Evolutionary conservation across 306 rosid species (phyloP).

Genomic region (Nissolia schottii): DNA sequence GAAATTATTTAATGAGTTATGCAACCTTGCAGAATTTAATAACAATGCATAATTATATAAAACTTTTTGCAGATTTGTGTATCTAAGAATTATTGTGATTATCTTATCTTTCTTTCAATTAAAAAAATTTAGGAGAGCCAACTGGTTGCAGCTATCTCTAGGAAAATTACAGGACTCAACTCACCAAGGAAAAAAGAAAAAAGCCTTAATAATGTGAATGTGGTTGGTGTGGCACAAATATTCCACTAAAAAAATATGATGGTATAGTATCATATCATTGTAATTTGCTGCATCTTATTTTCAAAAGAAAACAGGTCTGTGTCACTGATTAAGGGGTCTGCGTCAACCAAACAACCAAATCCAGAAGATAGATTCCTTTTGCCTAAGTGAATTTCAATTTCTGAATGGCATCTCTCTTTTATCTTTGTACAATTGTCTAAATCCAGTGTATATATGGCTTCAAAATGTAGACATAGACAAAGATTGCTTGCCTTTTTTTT

Average conservation of each 20-base stretch:
- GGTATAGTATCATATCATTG: background rate
- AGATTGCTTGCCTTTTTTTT: background rate
- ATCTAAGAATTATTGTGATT: background rate
- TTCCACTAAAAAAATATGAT: background rate
- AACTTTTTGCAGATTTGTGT: background rate
- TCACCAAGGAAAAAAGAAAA: background rate
- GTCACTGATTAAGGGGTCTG: background rate
- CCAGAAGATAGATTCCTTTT: background rate
- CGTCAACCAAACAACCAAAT: background rate
- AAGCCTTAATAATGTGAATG: constrained; percentile 3
- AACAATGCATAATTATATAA: background rate
- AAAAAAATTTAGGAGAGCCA: background rate
- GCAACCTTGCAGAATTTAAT: background rate
- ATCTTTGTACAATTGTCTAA: constrained; percentile 2
- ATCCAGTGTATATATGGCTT: background rate
- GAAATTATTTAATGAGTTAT: background rate
- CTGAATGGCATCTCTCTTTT: background rate
- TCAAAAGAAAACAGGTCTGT: background rate
- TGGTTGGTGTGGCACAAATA: background rate
- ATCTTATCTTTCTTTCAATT: background rate
- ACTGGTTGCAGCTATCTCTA: background rate
- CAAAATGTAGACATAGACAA: background rate
- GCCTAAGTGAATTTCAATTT: background rate
- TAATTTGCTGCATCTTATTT: background rate
- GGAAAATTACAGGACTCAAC: background rate